Conservation (phyloP, 805 yeast genomes). For the Isabelozyma pseudorhagii region DNA sequence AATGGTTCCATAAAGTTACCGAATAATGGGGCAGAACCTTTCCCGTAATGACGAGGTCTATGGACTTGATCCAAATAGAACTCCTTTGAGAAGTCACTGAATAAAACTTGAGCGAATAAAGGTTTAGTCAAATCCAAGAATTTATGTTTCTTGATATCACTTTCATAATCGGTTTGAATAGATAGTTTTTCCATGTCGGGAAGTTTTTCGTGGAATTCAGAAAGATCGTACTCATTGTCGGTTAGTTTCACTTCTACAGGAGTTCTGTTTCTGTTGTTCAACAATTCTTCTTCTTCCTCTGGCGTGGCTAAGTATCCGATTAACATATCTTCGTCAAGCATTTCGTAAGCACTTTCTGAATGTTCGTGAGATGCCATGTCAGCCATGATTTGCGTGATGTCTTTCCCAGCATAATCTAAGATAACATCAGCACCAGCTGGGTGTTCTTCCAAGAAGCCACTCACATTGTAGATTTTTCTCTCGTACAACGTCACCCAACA, state of each 20-base stretch:
- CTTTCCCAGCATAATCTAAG: conserved; percentile 56
- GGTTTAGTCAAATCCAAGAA: conserved; percentile 86
- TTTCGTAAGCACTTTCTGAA: conserved; percentile 80
- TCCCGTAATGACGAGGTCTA: conserved; percentile 96
- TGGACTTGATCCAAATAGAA: conserved; percentile 95
- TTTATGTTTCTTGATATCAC: conserved; percentile 72
- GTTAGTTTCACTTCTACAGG: conserved; percentile 53
- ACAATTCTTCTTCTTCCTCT: conserved; percentile 69
- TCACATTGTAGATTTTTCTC: conserved; percentile 82
- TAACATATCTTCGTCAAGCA: conserved; percentile 75
- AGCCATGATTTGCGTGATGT: conserved; percentile 69
- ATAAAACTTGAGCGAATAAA: conserved; percentile 73
- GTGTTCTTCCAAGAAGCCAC: conserved; percentile 68
- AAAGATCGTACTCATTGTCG: conserved; percentile 25
- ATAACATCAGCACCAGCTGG: conserved; percentile 66
- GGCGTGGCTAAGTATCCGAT: conserved; percentile 82
- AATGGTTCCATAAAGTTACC: conserved; percentile 94
- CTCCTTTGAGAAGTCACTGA: conserved; percentile 74
- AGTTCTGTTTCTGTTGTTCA: conserved; percentile 57
- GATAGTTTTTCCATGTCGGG: conserved; percentile 73
- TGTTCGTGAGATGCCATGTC: conserved; percentile 75
- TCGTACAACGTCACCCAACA: conserved; percentile 81
- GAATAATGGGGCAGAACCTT: conserved; percentile 93
- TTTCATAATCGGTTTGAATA: conserved; percentile 72
- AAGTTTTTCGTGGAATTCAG: conserved; percentile 52